A percentile compares a stretch with the other conserved stretches of the same genome.
Conservation (phyloP, 2,329 filamentous ascomycete species). For the Scedosporium aurantiacum region DNA sequence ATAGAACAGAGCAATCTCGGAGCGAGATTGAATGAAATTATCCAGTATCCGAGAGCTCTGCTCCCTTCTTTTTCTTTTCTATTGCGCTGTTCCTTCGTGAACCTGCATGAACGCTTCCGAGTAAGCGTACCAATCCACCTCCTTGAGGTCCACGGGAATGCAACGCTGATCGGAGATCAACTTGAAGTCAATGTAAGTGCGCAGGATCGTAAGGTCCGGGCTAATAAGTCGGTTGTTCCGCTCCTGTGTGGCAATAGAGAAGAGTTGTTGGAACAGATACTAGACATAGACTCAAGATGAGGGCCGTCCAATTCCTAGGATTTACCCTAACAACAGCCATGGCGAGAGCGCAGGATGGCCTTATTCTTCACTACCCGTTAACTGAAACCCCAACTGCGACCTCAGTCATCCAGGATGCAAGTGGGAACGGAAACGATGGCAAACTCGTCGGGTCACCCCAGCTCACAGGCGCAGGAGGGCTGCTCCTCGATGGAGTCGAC, state of each 20-base stretch:
- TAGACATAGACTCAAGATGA: neutral
- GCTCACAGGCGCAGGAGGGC: constrained; percentile 10
- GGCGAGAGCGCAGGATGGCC: neutral
- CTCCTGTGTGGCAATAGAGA: neutral
- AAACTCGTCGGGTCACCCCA: constrained; percentile 13
- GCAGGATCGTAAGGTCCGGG: neutral
- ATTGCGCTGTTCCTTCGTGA: neutral
- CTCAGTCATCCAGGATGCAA: constrained; percentile 10
- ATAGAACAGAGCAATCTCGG: neutral
- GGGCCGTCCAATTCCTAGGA: neutral
- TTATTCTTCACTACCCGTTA: constrained; percentile 2
- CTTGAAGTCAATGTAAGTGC: neutral
- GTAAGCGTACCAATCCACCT: neutral
- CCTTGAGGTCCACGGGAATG: neutral
- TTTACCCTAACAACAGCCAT: neutral
- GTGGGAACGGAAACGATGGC: constrained; percentile 13
- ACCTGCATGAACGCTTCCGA: neutral
- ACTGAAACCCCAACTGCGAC: neutral
- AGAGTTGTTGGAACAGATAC: neutral
- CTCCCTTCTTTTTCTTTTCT: neutral
- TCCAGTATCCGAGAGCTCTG: neutral
- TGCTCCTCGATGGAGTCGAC: constrained; percentile 13
- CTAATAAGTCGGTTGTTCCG: neutral
- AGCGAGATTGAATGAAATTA: neutral
- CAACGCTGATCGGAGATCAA: neutral